Percentiles rank a stretch among this genome's conserved stretches.
These are phyloP conservation scores for Lentinula boryana DNA, from an alignment of 768 basidiomycete species.

Conservation along the genomic window DNA sequence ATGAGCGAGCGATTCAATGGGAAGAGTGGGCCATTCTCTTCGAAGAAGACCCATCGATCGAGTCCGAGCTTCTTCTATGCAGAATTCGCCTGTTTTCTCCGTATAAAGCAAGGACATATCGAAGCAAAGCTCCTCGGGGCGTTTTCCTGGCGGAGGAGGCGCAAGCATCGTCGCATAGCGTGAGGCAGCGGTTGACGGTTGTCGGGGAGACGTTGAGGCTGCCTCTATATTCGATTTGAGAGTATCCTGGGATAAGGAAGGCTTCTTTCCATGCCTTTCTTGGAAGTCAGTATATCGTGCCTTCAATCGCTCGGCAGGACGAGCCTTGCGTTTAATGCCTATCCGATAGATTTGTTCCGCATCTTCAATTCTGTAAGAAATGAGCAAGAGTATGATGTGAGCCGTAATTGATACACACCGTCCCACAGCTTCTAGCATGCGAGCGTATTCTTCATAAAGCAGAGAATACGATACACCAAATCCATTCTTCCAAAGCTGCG, in stretches of 20 bases:
- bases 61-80: conserved; percentile 78
- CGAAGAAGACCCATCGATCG: conserved; percentile 76
- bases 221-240: conserved; percentile 16
- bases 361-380: conserved; percentile 53
- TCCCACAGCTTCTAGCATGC: conserved; percentile 66
- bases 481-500: conserved; percentile 63
- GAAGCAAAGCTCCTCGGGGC: conserved; percentile 67
- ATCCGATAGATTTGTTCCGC: conserved; percentile 78
- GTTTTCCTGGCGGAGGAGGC: conserved; percentile 61
- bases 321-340: conserved; percentile 76
- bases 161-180: conserved; percentile 72
- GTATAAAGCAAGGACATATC: conserved; percentile 67
- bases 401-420: conserved; percentile 46
- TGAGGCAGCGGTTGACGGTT: conserved; percentile 33
- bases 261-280: conserved; percentile 29
- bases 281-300: conserved; percentile 78
- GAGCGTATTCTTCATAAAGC: conserved; percentile 90
- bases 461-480: conserved; percentile 74
- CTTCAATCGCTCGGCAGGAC: conserved; percentile 82
- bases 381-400: conserved; percentile 4
- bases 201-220: conserved; percentile 21
- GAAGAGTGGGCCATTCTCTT: conserved; percentile 78
- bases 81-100: conserved; percentile 76
- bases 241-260: conserved; percentile 25
- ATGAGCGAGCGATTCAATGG: conserved; percentile 28